Evolutionary conservation across 1,284 basidiomycete species (phyloP), one percentile per base, ranked within the genome.

Genomic region (Moesziomyces sp.): DNA sequence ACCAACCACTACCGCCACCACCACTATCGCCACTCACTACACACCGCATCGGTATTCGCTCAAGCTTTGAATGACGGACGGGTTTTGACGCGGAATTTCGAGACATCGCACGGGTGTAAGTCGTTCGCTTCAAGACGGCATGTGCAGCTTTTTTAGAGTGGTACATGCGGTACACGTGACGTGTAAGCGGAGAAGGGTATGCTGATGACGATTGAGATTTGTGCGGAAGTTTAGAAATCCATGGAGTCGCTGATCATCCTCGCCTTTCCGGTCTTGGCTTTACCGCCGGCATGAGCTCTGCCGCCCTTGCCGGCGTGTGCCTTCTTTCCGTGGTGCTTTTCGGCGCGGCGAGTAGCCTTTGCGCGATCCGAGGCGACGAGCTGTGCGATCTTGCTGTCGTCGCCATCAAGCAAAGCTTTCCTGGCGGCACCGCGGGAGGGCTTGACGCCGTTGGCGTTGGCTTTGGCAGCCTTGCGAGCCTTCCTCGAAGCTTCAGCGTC

Each of bases 201-300:
- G 30, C 30, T 30, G 30, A 30, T 26, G 24, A 26, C 24, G 6
- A 7, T 26, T 9, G 21, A 44, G 9, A 21, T 5, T 8, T 14
- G 26, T 18, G 10, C n/a, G n/a, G 8, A 18, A 23, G 21, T n/a
- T 60, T 23, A 74, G 23, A 74, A 74, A 53, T 70, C 56, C 46
- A 70, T 46, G 7, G 72, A 74, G 51, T 74, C 72, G 44, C 53
- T 74, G 47, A 74, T 62, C 52, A 74, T 60, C 19, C 72, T 47
- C 35, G 72, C 50, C 42, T 66, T 74, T 11, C 67, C 61, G 11
- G 72, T 74, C 68, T 79, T 79, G 42, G 76, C 69, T 56, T 85
- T 67, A 88, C 92, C 54, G 91, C 92, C 69, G 90, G 94, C 94
- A 82, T 73, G 90, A 86, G 60, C 53, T 48, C 77, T 65, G 61